These are phyloP conservation scores for Ganoderma lingzhi DNA, from an alignment of 1,284 basidiomycete genomes.

Conservation along the genomic window DNA sequence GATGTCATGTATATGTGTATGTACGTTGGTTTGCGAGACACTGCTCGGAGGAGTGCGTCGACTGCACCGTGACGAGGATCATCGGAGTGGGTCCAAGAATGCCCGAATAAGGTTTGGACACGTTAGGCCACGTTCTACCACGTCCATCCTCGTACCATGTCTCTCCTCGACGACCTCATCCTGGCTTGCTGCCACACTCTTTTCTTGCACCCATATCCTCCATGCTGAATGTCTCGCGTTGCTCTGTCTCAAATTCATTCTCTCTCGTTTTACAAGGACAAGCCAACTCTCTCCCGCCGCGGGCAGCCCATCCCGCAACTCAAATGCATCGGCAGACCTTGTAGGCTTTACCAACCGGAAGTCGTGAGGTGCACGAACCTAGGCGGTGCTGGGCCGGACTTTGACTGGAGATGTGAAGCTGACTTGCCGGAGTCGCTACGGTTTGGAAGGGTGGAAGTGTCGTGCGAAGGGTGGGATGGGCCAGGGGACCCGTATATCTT, in stretches of 20 bases:
- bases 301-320: slow-evolving; percentile 80
- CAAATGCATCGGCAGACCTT: slow-evolving; percentile 81
- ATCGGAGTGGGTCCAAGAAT: neutral
- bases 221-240: slow-evolving; percentile 64
- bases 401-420: slow-evolving; percentile 94
- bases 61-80: no score
- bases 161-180: no score
- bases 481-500: slow-evolving; percentile 86
- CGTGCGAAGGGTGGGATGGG: slow-evolving; percentile 88
- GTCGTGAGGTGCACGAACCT: slow-evolving; percentile 87
- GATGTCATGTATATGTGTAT: neutral
- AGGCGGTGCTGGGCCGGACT: slow-evolving; percentile 77
- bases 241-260: slow-evolving; percentile 75
- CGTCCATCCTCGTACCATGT: neutral
- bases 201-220: neutral
- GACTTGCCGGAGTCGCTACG: slow-evolving; percentile 84
- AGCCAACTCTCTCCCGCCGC: slow-evolving; percentile 72
- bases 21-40: neutral
- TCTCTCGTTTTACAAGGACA: slow-evolving; percentile 82
- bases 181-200: neutral
- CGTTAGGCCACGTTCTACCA: slow-evolving; percentile 7
- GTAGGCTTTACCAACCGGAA: slow-evolving; percentile 80
- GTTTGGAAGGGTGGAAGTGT: slow-evolving; percentile 85
- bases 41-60: no score
- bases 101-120: slow-evolving; percentile 6